phyloP scores from a whole-genome alignment of 306 rosid species.

The Sicyos edulis region DNA sequence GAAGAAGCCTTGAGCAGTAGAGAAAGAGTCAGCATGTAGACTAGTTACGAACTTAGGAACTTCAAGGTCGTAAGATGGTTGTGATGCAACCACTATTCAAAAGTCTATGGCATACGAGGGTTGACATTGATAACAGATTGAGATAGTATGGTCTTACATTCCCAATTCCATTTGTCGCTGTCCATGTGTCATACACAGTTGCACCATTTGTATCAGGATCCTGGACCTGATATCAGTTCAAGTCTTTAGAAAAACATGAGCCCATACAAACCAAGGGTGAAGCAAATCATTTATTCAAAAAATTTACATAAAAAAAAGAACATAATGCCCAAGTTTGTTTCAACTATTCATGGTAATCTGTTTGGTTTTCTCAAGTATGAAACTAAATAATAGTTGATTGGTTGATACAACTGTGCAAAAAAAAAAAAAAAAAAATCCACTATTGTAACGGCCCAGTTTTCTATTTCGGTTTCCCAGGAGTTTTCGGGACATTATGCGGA shows the following conservation, averaged over 20 bases:
- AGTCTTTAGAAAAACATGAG: constrained; percentile 15
- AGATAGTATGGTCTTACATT: constrained; percentile 38
- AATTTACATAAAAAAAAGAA: too few relatives aligned
- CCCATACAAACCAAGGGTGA: not conserved
- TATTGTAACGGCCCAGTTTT: too few relatives aligned
- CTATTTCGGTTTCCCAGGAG: too few relatives aligned
- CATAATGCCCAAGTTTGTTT: not conserved
- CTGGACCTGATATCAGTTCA: constrained; percentile 53
- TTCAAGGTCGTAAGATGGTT: not conserved
- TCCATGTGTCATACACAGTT: constrained; percentile 55
- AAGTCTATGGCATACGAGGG: not conserved
- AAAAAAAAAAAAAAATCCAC: too few relatives aligned
- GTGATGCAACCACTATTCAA: not conserved
- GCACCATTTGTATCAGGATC: constrained; percentile 68
- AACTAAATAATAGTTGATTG: not conserved
- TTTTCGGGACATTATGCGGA: too few relatives aligned
- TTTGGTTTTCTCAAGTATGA: not conserved
- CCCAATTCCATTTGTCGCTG: constrained; percentile 28
- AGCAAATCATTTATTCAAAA: not conserved
- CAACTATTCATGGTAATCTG: not conserved
- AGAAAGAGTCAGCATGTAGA: not conserved
- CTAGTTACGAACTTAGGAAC: not conserved
- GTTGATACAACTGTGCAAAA: not conserved
- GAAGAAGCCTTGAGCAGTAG: not conserved
- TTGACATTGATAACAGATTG: not conserved